These are phyloP conservation scores for Blastocystis sp. DNA, from an alignment of 352 stramenopile genomes.

Conservation along the genomic window DNA sequence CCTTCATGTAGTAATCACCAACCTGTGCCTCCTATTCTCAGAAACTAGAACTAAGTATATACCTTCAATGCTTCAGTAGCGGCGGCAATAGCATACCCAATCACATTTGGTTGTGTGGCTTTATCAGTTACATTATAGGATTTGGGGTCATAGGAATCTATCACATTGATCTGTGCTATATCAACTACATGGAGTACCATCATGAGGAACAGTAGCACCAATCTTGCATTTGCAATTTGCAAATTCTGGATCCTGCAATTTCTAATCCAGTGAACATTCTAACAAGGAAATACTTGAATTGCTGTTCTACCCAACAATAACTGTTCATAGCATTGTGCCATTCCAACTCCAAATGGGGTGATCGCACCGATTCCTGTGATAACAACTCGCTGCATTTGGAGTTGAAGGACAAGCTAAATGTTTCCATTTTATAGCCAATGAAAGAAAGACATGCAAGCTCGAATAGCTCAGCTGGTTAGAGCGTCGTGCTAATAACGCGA, in stretches of 20 bases:
- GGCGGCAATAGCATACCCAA: slow-evolving; percentile 79
- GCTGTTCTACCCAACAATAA: slow-evolving; percentile 79
- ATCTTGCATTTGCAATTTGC: slow-evolving; percentile 76
- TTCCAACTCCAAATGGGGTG: slow-evolving; percentile 82
- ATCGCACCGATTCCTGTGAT: slow-evolving; percentile 85
- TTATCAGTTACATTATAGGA: slow-evolving; percentile 77
- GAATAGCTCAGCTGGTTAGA: slow-evolving; percentile 67
- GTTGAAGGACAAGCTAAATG: background rate
- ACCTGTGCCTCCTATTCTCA: slow-evolving; percentile 76
- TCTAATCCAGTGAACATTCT: background rate
- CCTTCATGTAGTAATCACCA: slow-evolving; percentile 42
- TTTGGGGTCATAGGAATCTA: slow-evolving; percentile 77
- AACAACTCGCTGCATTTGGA: slow-evolving; percentile 78
- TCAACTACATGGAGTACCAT: slow-evolving; percentile 7
- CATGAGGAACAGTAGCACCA: slow-evolving; percentile 76
- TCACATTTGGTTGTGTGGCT: slow-evolving; percentile 74
- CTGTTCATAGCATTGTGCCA: slow-evolving; percentile 79
- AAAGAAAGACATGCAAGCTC: background rate
- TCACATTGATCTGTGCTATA: slow-evolving; percentile 75
- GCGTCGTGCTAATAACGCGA: slow-evolving; percentile 67
- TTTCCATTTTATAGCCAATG: background rate
- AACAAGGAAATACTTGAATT: slow-evolving; percentile 73
- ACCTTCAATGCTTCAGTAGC: slow-evolving; percentile 80
- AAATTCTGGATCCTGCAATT: slow-evolving; percentile 74
- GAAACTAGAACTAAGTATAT: slow-evolving; percentile 74